These are phyloP conservation scores for Neodidymelliopsis sp. DNA, from an alignment of 2,329 filamentous ascomycete species.

Conservation along the genomic window DNA sequence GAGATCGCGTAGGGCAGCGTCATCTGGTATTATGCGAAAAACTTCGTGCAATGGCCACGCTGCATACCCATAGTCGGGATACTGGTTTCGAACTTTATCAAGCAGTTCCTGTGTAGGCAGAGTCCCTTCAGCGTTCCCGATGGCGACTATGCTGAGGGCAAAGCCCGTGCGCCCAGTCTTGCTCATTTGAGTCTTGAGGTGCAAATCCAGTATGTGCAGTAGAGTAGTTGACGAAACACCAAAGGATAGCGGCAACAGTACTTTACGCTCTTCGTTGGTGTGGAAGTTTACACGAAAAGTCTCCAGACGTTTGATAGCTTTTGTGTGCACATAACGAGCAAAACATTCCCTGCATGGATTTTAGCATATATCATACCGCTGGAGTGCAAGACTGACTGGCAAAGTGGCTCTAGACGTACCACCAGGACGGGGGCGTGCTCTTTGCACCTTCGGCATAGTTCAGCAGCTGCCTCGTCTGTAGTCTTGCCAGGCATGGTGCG, in stretches of 20 bases:
- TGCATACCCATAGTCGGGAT: constrained; percentile 71
- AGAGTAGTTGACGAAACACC: constrained; percentile 82
- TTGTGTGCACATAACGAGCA: constrained; percentile 76
- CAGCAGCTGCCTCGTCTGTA: constrained; percentile 17
- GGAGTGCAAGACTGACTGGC: constrained; percentile 56
- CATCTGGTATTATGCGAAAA: constrained; percentile 31
- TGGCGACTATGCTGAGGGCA: constrained; percentile 64
- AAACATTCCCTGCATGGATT: constrained; percentile 71
- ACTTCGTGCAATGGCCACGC: constrained; percentile 70
- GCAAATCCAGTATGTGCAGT: constrained; percentile 76
- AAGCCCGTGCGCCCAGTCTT: constrained; percentile 73
- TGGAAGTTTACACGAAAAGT: constrained; percentile 64
- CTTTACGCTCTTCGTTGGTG: constrained; percentile 56
- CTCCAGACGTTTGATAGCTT: constrained; percentile 80
- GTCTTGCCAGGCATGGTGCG: constrained; percentile 46
- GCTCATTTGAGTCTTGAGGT: constrained; percentile 69
- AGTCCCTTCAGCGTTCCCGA: constrained; percentile 50
- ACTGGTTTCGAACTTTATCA: constrained; percentile 61
- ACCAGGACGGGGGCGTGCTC: constrained; percentile 58
- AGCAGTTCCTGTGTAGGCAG: constrained; percentile 20
- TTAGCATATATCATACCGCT: constrained; percentile 21
- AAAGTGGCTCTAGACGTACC: constrained; percentile 67
- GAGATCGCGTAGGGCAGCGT: constrained; percentile 32
- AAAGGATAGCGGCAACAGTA: constrained; percentile 83
- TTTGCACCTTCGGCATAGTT: constrained; percentile 65